Conservation (phyloP, 306 rosid species). For the Macrotyloma uniflorum region DNA sequence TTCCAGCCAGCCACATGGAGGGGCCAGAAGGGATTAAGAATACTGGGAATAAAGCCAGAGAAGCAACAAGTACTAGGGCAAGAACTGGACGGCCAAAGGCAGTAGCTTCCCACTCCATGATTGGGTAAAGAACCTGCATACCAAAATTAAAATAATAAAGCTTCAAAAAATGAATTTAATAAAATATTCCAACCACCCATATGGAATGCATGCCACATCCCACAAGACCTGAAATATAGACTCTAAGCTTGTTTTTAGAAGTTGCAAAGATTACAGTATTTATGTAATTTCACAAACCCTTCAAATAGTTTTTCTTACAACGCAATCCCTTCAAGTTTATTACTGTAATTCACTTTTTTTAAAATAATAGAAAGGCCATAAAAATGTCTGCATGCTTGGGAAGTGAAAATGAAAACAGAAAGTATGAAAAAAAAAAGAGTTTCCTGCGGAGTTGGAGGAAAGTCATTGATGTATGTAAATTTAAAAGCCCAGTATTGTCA, state of each 20-base stretch:
- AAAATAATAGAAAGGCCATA: not conserved
- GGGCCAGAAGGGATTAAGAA: conserved; percentile 92
- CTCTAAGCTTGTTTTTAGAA: not conserved
- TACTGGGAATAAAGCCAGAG: conserved; percentile 89
- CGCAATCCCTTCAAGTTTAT: too few species aligned
- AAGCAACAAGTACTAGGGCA: conserved; percentile 82
- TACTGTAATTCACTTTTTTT: not conserved
- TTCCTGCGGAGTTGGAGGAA: not conserved
- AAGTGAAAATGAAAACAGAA: not conserved
- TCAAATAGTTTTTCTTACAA: too few species aligned
- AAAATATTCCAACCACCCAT: conserved; percentile 16
- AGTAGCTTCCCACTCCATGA: conserved; percentile 96
- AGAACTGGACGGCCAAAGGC: conserved; percentile 97
- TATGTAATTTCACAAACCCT: too few species aligned
- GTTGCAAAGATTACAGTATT: not conserved
- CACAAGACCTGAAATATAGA: not conserved
- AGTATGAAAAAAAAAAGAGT: not conserved
- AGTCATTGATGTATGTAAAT: too few species aligned
- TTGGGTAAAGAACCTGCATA: conserved; percentile 76
- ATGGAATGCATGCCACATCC: not conserved
- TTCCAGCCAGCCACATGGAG: conserved; percentile 99
- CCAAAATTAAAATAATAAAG: conserved; percentile 10
- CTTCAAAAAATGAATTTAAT: conserved; percentile 32
- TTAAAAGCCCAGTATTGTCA: too few species aligned
- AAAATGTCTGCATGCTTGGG: not conserved